Base-by-base conservation (phyloP, 768 basidiomycete genomes). In the Podaxis carcinomalis region DNA sequence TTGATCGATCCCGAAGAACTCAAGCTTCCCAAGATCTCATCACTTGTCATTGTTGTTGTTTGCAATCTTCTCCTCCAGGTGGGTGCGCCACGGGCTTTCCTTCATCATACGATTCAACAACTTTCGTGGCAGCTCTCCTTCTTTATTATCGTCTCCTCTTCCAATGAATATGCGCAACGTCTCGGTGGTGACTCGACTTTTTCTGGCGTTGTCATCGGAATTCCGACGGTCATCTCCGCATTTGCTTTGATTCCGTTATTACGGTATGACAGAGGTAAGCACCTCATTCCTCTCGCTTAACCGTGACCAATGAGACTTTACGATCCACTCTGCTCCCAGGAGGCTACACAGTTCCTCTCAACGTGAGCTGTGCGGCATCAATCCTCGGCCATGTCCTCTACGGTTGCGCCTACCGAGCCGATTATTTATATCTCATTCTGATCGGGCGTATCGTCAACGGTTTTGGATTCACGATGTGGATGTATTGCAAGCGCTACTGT, bases 401-500 rank as follows among this genome's bases (percentile, higher is more conserved):
- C 66, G 85, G 78, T 11, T 70, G 83, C 36, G 88, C 88, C 0
- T 88, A 88, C 68, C 74, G 69, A n/a, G 75, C 80, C 27, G 75
- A 82, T 66, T 84, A 77, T 68, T 78, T 90, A 7, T 88, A 89
- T 68, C 76, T 89, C 64, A 86, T 89, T 65, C 82, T 90, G 59
- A 76, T 88, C 37, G 86, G 86, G 5, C 85, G 88, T 13, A 83
- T 86, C 56, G 80, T 88, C 36, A 78, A 75, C 40, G 87, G 87
- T 1, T 67, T 87, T 44, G 80, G 80, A 5, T 87, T 86, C 66
- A 79, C 84, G 1, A 75, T 80, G 28, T 87, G 82, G 76, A 82
- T 90, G 85, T 89, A 87, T 70, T 74, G 72, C 65, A 89, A 88
- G 66, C 79, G 83, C 14, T 89, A 85, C 67, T 89, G 87, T 68